Percentiles rank a stretch among this genome's conserved stretches.
phyloP scores from a whole-genome alignment of 2,329 filamentous ascomycete genomes.

The Malbranchea cinnamomea region DNA sequence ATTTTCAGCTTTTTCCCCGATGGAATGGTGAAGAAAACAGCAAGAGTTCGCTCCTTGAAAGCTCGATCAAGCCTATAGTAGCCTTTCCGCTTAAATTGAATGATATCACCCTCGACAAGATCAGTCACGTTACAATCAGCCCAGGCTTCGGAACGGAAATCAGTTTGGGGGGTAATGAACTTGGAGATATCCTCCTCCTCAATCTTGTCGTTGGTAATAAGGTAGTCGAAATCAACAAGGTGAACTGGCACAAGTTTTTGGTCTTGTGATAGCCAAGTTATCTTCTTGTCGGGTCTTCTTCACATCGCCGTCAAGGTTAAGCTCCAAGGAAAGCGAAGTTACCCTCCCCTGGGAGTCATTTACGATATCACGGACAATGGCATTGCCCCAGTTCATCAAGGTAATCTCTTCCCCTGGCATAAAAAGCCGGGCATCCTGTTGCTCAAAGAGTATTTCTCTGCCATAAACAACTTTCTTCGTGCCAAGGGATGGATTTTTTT shows the following conservation, averaged over 20 bases:
- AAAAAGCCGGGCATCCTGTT: constrained; percentile 71
- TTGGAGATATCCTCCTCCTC: constrained; percentile 68
- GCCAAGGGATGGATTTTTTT: constrained; percentile 74
- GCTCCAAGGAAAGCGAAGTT: constrained; percentile 54
- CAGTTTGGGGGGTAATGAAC: constrained; percentile 57
- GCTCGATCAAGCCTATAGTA: constrained; percentile 33
- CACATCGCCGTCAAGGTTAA: constrained; percentile 73
- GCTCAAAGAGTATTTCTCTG: constrained; percentile 63
- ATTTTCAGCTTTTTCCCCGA: no score
- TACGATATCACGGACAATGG: constrained; percentile 12
- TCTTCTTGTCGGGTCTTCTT: constrained; percentile 81
- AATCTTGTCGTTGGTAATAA: constrained; percentile 75
- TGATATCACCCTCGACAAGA: constrained; percentile 68
- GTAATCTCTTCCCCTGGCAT: constrained; percentile 81
- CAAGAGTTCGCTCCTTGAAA: constrained; percentile 35
- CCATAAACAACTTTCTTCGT: constrained; percentile 74
- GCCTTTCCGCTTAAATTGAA: constrained; percentile 77
- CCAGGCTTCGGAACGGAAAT: constrained; percentile 52
- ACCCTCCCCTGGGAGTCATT: constrained; percentile 7
- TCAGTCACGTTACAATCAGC: constrained; percentile 61
- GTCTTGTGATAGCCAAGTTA: constrained; percentile 66
- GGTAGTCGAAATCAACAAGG: constrained; percentile 71
- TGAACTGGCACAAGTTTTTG: constrained; percentile 60
- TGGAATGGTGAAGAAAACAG: constrained; percentile 46
- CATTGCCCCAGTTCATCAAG: constrained; percentile 49